Base-by-base conservation (phyloP, 1,284 basidiomycete genomes). In the Boletus semigastroideus region DNA sequence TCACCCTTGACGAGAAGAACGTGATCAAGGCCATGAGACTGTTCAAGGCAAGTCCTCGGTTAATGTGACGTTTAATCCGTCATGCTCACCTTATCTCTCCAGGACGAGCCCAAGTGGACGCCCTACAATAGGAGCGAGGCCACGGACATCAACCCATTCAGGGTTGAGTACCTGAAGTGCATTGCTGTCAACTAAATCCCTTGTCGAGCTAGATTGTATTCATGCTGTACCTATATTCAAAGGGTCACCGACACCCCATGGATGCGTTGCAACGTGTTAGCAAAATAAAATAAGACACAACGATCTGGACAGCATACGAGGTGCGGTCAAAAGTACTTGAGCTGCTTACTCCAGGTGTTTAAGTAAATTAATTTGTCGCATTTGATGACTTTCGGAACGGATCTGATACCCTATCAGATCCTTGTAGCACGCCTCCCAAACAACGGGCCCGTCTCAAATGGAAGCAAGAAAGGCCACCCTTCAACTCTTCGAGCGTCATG, bases 61-160 rank as follows among this genome's bases (percentile, higher is more conserved):
- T 38, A 1, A 20, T 34, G 30, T 31, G 8, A 8, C 42, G n/a
- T n/a, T 17, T 2, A 0, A 4, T 17, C 17, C 40, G 28, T 22
- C 36, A 20, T 30, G 27, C 30, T 47, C 17, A 54, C 22, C 30
- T 25, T 16, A 28, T 49, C n/a, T 19, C 31, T 5, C 20, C 68
- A 93, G 87, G 91, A 94, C 56, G 90, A 92, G 65, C 92, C 91
- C 7, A 92, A 90, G 67, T 94, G 91, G 92, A 77, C 80, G 1
- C 42, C 51, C n/a, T 25, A 52, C n/a, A 49, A 50, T 36, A 52
- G 47, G 12, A 74, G 77, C 43, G 55, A 65, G 2, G 76, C 73
- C 22, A 86, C 88, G 0, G 92, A 94, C 43, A 57, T 47, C 12
- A 87, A 90, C 59, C 72, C 76, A 8, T 81, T 78, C 64, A 75